A percentile compares a stretch with the other conserved stretches of the same genome.
These are phyloP conservation scores for Xylariaceae sp. DNA, from an alignment of 2,329 filamentous ascomycete genomes.

Conservation along the genomic window DNA sequence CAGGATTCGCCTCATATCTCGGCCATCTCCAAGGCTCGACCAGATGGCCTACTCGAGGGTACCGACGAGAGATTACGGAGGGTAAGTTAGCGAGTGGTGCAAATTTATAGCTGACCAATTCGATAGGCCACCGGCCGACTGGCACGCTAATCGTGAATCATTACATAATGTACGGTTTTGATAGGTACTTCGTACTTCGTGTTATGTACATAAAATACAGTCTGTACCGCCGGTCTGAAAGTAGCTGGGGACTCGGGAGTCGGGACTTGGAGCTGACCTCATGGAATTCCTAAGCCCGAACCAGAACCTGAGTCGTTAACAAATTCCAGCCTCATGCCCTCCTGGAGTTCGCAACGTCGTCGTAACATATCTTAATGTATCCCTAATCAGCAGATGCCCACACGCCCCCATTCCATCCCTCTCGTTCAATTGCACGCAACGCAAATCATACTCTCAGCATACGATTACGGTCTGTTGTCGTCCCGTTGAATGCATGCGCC, in stretches of 20 bases:
- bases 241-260: slow-evolving; percentile 11
- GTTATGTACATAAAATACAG: too few species aligned
- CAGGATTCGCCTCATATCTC: too few species aligned
- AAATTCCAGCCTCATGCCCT: slow-evolving; percentile 17
- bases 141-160: too few species aligned
- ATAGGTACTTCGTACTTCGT: too few species aligned
- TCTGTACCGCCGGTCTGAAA: too few species aligned
- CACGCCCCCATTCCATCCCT: not conserved
- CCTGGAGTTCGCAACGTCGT: slow-evolving; percentile 13
- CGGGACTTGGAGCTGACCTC: slow-evolving; percentile 19
- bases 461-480: slow-evolving; percentile 9
- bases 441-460: slow-evolving; percentile 14
- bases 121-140: too few species aligned
- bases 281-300: slow-evolving; percentile 15
- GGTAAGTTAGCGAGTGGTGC: too few species aligned
- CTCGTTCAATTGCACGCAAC: slow-evolving; percentile 2
- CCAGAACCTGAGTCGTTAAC: slow-evolving; percentile 2
- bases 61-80: too few species aligned
- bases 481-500: slow-evolving; percentile 12
- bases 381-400: slow-evolving; percentile 9
- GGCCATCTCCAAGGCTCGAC: too few species aligned
- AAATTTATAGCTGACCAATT: too few species aligned
- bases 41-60: too few species aligned
- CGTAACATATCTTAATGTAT: slow-evolving; percentile 13
- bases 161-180: too few species aligned